Evolutionary conservation across 176 grass and related monocot genomes (phyloP).

Genomic region (Raddia guianensis): DNA sequence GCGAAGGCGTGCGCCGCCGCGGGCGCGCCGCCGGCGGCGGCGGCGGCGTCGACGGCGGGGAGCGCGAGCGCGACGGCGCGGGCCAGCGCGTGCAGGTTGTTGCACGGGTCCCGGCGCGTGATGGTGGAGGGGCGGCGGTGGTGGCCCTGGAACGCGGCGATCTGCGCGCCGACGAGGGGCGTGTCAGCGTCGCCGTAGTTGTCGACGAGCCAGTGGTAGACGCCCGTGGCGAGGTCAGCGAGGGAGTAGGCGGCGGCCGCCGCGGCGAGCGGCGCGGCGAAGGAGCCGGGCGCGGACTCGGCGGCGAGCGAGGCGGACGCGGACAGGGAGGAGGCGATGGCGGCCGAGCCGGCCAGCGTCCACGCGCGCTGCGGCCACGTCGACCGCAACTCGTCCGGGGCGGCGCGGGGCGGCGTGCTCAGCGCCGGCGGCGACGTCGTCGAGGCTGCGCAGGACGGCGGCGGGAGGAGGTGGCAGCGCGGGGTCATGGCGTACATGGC

Average conservation of each 20-base stretch:
- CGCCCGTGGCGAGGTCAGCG: slow-evolving; percentile 75
- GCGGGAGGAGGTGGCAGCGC: slow-evolving; percentile 43
- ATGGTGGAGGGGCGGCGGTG: slow-evolving; percentile 76
- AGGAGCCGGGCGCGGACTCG: slow-evolving; percentile 31
- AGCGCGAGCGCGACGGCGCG: slow-evolving; percentile 51
- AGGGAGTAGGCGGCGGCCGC: slow-evolving; percentile 59
- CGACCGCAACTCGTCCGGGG: slow-evolving; percentile 57
- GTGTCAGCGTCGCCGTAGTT: slow-evolving; percentile 84
- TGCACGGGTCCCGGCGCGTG: slow-evolving; percentile 61
- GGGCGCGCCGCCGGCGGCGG: neutral
- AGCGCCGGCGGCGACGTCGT: neutral
- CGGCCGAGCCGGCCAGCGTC: slow-evolving; percentile 64
- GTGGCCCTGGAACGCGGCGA: slow-evolving; percentile 90
- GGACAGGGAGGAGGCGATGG: slow-evolving; percentile 64
- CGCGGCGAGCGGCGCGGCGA: slow-evolving; percentile 36
- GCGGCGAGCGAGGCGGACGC: slow-evolving; percentile 53
- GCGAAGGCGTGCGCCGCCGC: slow-evolving; percentile 63
- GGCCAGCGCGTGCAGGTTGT: slow-evolving; percentile 77
- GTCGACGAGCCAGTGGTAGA: slow-evolving; percentile 93
- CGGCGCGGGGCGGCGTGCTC: slow-evolving; percentile 19
- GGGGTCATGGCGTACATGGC: slow-evolving; percentile 60
- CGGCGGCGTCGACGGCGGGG: slow-evolving; percentile 20
- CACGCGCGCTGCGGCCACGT: slow-evolving; percentile 85
- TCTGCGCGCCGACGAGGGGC: slow-evolving; percentile 66
- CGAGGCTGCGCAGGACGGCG: neutral